Evolutionary conservation across 2,329 filamentous ascomycete genomes (phyloP).

Genomic region (Ceratocystis smalleyi): DNA sequence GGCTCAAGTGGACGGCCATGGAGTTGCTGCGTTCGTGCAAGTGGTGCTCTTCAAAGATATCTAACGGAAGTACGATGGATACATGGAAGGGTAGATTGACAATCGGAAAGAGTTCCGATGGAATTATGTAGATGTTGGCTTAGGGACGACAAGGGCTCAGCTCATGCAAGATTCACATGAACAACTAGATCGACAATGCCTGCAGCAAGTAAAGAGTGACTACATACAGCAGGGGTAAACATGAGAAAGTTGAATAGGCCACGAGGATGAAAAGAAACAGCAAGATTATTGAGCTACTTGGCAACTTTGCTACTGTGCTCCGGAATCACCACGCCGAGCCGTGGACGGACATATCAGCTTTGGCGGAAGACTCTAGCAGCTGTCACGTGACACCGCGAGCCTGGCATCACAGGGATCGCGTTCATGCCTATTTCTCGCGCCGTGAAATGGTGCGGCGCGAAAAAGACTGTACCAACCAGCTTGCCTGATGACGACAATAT

Average conservation of each 20-base stretch:
- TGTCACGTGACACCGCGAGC: constrained; percentile 16
- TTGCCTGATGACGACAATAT: neutral
- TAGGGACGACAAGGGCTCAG: too few species aligned
- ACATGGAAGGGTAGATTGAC: too few species aligned
- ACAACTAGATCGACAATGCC: neutral
- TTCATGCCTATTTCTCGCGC: neutral
- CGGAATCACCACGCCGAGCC: neutral
- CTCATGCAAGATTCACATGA: too few species aligned
- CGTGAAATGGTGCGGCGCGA: neutral
- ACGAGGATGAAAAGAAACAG: neutral
- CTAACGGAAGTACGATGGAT: too few species aligned
- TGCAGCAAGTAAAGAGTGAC: neutral
- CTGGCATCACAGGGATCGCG: constrained; percentile 10
- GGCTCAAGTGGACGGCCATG: too few species aligned
- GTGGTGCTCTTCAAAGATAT: neutral
- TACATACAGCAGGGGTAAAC: neutral
- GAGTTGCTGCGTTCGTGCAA: neutral
- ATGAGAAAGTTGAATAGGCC: neutral
- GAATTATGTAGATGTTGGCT: too few species aligned
- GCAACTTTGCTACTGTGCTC: too few species aligned
- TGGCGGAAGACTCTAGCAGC: neutral
- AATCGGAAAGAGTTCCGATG: too few species aligned
- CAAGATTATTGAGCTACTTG: too few species aligned
- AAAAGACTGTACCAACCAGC: neutral
- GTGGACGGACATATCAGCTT: too few species aligned